phyloP scores from a whole-genome alignment of 176 grass and related monocot species.

The Oryza nivara region DNA sequence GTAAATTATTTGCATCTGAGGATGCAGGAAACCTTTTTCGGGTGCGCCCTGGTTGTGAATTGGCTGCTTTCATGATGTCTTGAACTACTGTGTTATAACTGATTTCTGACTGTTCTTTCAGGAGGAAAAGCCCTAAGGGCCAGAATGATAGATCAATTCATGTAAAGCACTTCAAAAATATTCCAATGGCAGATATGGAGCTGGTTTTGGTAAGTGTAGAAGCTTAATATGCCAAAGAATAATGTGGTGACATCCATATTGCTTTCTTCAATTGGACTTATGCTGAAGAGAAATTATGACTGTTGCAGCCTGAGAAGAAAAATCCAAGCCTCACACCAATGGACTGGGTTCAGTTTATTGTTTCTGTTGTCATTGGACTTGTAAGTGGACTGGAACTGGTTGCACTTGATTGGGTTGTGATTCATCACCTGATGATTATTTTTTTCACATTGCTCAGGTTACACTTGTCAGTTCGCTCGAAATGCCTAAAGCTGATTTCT shows the following conservation, averaged over 20 bases:
- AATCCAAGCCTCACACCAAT: constrained; percentile 96
- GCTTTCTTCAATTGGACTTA: constrained; percentile 27
- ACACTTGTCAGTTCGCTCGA: constrained; percentile 90
- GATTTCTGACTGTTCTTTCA: constrained; percentile 46
- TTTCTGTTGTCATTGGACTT: constrained; percentile 96
- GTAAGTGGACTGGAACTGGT: constrained; percentile 58
- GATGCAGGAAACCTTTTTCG: constrained; percentile 5
- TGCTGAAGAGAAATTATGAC: constrained; percentile 1
- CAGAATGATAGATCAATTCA: constrained; percentile 77
- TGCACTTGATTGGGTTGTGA: constrained; percentile 30
- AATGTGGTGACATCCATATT: not conserved
- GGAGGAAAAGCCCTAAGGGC: constrained; percentile 62
- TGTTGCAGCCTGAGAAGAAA: constrained; percentile 96
- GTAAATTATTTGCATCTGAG: constrained; percentile 32
- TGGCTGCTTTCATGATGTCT: constrained; percentile 16
- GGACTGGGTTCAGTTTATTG: constrained; percentile 95
- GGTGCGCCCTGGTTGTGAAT: constrained; percentile 9
- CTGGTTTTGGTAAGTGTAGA: constrained; percentile 77
- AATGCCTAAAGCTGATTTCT: constrained; percentile 98
- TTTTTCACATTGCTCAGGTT: constrained; percentile 51
- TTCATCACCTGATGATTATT: constrained; percentile 40
- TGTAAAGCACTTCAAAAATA: constrained; percentile 99
- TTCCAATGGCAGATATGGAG: constrained; percentile 99
- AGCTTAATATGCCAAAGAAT: constrained; percentile 10
- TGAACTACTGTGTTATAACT: constrained; percentile 24